Evolutionary conservation across 176 grass and related monocot species (phyloP), one percentile per base, ranked within the genome.

Genomic region (Areca catechu): DNA sequence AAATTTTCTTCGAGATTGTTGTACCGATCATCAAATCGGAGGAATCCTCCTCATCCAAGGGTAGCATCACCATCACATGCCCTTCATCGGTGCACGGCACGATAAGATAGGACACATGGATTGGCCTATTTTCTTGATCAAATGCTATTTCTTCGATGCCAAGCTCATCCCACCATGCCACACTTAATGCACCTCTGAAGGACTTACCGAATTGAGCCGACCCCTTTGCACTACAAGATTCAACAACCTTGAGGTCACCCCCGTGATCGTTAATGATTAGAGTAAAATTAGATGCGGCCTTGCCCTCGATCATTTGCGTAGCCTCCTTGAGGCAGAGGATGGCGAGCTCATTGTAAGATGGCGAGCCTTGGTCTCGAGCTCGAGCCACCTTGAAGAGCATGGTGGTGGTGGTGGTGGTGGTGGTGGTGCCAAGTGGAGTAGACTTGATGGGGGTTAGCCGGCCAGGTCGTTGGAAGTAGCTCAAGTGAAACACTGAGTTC

Each of bases 81-180:
- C 71, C 77, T 58, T 88, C 80, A 1, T 80, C 72, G 17, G 29
- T 54, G 4, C 9, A 15, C 0, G 77, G 29, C 29, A 84, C 63
- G 49, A 90, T 71, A 10, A 34, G 66, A 63, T 15, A 79, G 0
- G 86, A 84, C 4, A 84, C 72, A 51, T 66, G 83, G 54, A 88
- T 77, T 1, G 92, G 92, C 64, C 74, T 87, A 58, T 63, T 74
- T 5, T 70, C 85, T 53, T 61, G 63, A 16, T 48, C 34, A 50
- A 96, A 28, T 22, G 70, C 57, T 3, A 96, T 53, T 72, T 96
- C 71, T 52, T 86, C 77, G 25, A 88, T 56, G 21, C 83, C 92
- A 3, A 88, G 60, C 16, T 85, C 80, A 28, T 49, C 24, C 92
- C 86, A 96, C 49, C 20, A 22, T 25, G 19, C 83, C 1, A 56